These are phyloP conservation scores for Xylaria venustula DNA, from an alignment of 495 filamentous ascomycete genomes.

Conservation along the genomic window DNA sequence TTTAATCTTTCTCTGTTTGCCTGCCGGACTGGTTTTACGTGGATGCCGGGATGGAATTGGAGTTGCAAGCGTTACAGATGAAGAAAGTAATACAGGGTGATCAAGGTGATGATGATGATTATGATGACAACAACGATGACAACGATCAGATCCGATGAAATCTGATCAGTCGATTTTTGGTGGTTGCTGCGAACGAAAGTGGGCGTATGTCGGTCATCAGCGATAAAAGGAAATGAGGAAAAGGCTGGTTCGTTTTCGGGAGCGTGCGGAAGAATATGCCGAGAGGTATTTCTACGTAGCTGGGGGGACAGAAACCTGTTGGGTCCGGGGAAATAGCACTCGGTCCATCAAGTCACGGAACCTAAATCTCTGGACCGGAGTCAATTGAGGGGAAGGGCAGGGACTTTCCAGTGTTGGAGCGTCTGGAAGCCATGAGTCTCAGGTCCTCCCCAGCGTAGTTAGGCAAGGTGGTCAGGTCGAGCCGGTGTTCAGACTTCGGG, in stretches of 20 bases:
- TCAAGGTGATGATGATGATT: not conserved
- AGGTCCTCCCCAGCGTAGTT: no score
- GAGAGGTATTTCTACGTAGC: not conserved
- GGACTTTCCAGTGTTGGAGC: not conserved
- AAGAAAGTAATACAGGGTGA: no score
- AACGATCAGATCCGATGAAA: not conserved
- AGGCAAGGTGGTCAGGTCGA: conserved; percentile 8
- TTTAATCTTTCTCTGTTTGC: not conserved
- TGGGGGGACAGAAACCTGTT: not conserved
- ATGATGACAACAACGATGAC: not conserved
- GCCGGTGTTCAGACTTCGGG: not conserved
- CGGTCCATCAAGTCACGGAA: conserved; percentile 3
- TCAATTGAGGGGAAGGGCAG: not conserved
- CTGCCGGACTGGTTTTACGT: no score
- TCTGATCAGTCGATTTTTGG: not conserved
- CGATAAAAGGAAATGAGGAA: not conserved
- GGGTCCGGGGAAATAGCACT: conserved; percentile 5
- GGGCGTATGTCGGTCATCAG: not conserved
- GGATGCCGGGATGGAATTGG: no score
- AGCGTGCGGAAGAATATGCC: conserved; percentile 14
- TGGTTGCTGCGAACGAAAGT: not conserved
- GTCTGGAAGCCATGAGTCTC: not conserved
- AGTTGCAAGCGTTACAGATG: no score
- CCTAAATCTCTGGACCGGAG: not conserved
- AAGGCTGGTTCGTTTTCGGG: not conserved